Evolutionary conservation across 2,329 filamentous ascomycete species (phyloP).

Genomic region (Neospermospora avenae): DNA sequence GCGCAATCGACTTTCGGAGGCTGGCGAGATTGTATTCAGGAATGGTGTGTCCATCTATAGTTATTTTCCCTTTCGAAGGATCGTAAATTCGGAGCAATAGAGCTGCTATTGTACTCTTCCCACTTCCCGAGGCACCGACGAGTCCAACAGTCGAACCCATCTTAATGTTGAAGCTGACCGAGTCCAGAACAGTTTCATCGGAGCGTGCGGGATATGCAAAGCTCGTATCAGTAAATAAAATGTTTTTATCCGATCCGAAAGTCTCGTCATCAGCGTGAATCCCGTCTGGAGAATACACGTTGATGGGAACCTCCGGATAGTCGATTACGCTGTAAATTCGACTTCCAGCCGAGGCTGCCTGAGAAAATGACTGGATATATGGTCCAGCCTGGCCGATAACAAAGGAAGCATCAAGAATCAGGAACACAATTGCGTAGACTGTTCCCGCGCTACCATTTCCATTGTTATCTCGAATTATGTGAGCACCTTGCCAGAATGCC

Average conservation of each 20-base stretch:
- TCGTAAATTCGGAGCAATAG: slow-evolving; percentile 72
- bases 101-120: slow-evolving; percentile 72
- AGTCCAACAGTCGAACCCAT: slow-evolving; percentile 43
- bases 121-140: slow-evolving; percentile 68
- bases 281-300: slow-evolving; percentile 34
- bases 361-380: slow-evolving; percentile 29
- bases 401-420: slow-evolving; percentile 48
- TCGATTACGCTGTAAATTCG: slow-evolving; percentile 44
- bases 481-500: slow-evolving; percentile 57
- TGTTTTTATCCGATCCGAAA: slow-evolving; percentile 26
- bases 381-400: slow-evolving; percentile 26
- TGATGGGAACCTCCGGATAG: slow-evolving; percentile 37
- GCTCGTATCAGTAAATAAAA: slow-evolving; percentile 34
- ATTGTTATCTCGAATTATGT: slow-evolving; percentile 37
- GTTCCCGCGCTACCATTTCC: slow-evolving; percentile 41
- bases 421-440: slow-evolving; percentile 51
- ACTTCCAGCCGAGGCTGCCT: slow-evolving; percentile 46
- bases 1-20: too few relatives aligned
- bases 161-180: slow-evolving; percentile 33
- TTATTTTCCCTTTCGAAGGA: slow-evolving; percentile 50
- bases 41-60: too few relatives aligned
- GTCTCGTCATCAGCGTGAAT: slow-evolving; percentile 19
- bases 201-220: slow-evolving; percentile 37
- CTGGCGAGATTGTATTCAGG: too few relatives aligned
- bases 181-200: slow-evolving; percentile 32